These are phyloP conservation scores for Saccharomycopsis guyanensis DNA, from an alignment of 805 yeast genomes.

Conservation along the genomic window DNA sequence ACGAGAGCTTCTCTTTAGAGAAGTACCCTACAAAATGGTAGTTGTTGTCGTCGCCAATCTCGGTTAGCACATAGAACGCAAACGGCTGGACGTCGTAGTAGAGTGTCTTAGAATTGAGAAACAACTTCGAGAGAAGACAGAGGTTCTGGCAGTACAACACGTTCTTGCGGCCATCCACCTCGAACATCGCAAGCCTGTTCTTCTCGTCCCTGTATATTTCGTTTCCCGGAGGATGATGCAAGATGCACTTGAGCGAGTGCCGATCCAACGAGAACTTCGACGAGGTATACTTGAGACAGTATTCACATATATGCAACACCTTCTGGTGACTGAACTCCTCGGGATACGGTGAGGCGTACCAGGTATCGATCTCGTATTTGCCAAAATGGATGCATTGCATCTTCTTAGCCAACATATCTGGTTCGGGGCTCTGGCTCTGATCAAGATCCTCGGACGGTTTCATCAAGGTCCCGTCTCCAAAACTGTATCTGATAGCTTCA, in stretches of 20 bases:
- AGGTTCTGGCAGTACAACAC: slow-evolving; percentile 80
- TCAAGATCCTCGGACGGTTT: slow-evolving; percentile 21
- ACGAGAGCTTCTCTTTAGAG: slow-evolving; percentile 72
- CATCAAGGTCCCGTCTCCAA: slow-evolving; percentile 29
- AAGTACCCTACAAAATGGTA: slow-evolving; percentile 92
- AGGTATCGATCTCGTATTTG: slow-evolving; percentile 69
- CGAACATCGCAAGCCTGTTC: slow-evolving; percentile 63
- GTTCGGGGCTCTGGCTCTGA: slow-evolving; percentile 9
- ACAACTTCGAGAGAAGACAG: slow-evolving; percentile 82
- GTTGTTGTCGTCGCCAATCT: slow-evolving; percentile 30
- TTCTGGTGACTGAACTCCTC: slow-evolving; percentile 63
- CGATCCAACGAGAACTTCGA: slow-evolving; percentile 60
- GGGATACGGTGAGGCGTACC: slow-evolving; percentile 94
- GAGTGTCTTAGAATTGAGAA: slow-evolving; percentile 82
- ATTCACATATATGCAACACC: slow-evolving; percentile 71
- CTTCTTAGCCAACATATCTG: slow-evolving; percentile 16
- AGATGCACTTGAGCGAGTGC: slow-evolving; percentile 68
- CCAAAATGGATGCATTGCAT: slow-evolving; percentile 65
- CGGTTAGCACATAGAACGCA: slow-evolving; percentile 78
- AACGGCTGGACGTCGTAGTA: slow-evolving; percentile 96
- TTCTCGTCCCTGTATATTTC: slow-evolving; percentile 74
- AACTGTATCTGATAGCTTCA: slow-evolving; percentile 30
- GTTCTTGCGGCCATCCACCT: slow-evolving; percentile 84
- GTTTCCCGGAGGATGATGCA: slow-evolving; percentile 78
- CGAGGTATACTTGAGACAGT: slow-evolving; percentile 71